A percentile compares a stretch with the other conserved stretches of the same genome.
Conservation (phyloP, 306 rosid species). For the Echinosophora koreensis region DNA sequence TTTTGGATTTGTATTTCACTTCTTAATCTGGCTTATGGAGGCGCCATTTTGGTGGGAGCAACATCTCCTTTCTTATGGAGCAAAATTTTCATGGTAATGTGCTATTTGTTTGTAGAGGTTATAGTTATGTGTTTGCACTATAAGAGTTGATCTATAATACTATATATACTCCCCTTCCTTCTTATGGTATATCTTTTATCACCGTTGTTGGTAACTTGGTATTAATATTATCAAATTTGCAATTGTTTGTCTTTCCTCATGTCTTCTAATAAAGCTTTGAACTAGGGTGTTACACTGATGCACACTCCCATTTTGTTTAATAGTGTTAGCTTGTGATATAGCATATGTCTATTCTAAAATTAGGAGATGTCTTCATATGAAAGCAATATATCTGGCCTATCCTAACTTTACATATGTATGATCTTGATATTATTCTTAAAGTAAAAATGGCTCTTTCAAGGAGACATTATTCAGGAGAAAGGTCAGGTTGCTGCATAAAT, state of each 20-base stretch:
- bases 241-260: too few species aligned
- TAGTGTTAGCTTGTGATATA: background rate
- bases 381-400: conserved; percentile 1
- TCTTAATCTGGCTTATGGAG: conserved; percentile 68
- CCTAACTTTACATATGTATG: background rate
- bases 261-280: too few species aligned
- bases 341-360: background rate
- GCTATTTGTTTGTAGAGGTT: background rate
- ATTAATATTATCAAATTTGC: too few species aligned
- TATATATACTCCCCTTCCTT: too few species aligned
- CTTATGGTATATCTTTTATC: too few species aligned
- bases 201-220: too few species aligned
- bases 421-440: conserved; percentile 2
- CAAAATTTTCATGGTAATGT: conserved; percentile 64
- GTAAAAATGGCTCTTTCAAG: too few species aligned
- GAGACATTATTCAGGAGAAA: too few species aligned
- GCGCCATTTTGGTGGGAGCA: conserved; percentile 65
- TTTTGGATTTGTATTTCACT: conserved; percentile 77
- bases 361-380: background rate
- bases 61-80: conserved; percentile 64
- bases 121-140: background rate
- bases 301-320: background rate
- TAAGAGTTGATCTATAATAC: too few species aligned
- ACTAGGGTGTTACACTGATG: too few species aligned
- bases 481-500: too few species aligned